phyloP scores from a whole-genome alignment of 2,329 filamentous ascomycete species.

The Thielaviopsis ethacetica region DNA sequence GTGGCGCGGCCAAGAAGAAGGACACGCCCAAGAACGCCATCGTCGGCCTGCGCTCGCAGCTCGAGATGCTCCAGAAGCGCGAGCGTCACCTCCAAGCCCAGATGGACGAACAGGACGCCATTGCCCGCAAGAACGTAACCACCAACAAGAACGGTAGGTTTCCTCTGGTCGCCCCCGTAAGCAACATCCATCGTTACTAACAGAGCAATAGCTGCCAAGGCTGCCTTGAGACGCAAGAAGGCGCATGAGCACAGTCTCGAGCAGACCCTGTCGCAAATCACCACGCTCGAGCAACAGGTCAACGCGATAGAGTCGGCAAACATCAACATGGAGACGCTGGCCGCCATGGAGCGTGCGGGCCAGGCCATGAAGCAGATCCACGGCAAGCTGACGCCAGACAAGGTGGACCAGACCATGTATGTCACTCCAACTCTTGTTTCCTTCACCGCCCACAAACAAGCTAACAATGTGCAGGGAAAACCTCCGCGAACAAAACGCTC shows the following conservation, averaged over 20 bases:
- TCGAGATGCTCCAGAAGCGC: slow-evolving; percentile 95
- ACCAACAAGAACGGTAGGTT: slow-evolving; percentile 78
- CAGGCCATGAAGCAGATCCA: slow-evolving; percentile 89
- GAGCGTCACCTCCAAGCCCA: slow-evolving; percentile 81
- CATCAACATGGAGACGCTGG: slow-evolving; percentile 92
- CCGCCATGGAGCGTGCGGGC: slow-evolving; percentile 83
- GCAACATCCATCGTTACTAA: not conserved
- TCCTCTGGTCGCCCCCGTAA: slow-evolving; percentile 7
- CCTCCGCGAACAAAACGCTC: slow-evolving; percentile 77
- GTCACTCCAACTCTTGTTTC: slow-evolving; percentile 21
- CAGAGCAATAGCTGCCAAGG: slow-evolving; percentile 58
- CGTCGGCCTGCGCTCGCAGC: slow-evolving; percentile 66
- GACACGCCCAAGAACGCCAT: slow-evolving; percentile 96
- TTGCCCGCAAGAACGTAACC: slow-evolving; percentile 76
- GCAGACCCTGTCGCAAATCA: slow-evolving; percentile 78
- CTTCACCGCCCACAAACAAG: not conserved
- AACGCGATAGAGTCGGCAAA: slow-evolving; percentile 95
- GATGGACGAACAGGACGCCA: slow-evolving; percentile 80
- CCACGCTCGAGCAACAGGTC: slow-evolving; percentile 86
- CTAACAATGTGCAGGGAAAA: slow-evolving; percentile 48
- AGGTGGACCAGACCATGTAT: slow-evolving; percentile 90
- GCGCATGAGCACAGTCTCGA: slow-evolving; percentile 79
- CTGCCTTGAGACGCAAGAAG: slow-evolving; percentile 87
- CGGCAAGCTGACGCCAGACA: slow-evolving; percentile 75
- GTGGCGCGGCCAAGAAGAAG: slow-evolving; percentile 68